A percentile compares a stretch with the other conserved stretches of the same genome.
These are phyloP conservation scores for Trichocladium antarcticum DNA, from an alignment of 495 filamentous ascomycete genomes.

Conservation along the genomic window DNA sequence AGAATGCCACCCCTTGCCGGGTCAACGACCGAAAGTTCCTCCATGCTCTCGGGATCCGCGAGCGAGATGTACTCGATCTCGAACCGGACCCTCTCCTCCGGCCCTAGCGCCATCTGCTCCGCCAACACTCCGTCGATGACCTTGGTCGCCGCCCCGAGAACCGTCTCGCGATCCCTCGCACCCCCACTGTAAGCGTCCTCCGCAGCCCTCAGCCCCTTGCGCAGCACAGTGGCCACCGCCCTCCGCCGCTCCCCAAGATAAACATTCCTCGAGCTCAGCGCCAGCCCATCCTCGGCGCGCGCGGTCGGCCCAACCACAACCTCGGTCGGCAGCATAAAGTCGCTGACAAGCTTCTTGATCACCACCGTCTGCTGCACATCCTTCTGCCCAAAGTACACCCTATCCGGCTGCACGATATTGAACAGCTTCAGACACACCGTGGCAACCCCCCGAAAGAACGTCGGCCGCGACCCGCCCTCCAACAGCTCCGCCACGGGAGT, in stretches of 20 bases:
- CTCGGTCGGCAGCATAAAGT: conserved; percentile 73
- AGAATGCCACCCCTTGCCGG: conserved; percentile 62
- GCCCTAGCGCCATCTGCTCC: conserved; percentile 52
- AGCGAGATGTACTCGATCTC: conserved; percentile 87
- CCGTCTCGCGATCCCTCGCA: conserved; percentile 44
- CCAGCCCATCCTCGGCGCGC: conserved; percentile 74
- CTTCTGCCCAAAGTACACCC: conserved; percentile 95
- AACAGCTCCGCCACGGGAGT: conserved; percentile 69
- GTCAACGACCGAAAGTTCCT: conserved; percentile 61
- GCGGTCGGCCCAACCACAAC: conserved; percentile 63
- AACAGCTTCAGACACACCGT: conserved; percentile 97
- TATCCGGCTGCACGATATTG: conserved; percentile 77
- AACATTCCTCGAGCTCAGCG: conserved; percentile 89
- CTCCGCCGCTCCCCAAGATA: conserved; percentile 74
- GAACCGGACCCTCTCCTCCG: conserved; percentile 53
- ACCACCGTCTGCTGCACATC: conserved; percentile 94
- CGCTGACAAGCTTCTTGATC: conserved; percentile 72
- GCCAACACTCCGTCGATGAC: conserved; percentile 41
- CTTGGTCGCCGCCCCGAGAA: conserved; percentile 54
- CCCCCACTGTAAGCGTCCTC: conserved; percentile 53
- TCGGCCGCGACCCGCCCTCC: conserved; percentile 78
- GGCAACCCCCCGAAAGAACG: conserved; percentile 92
- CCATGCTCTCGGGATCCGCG: conserved; percentile 67
- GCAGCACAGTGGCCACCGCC: conserved; percentile 57
- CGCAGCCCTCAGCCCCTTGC: conserved; percentile 54